Evolutionary conservation across 2,329 filamentous ascomycete genomes (phyloP), one percentile per base, ranked within the genome.

Genomic region (Aspergillus alliaceus): DNA sequence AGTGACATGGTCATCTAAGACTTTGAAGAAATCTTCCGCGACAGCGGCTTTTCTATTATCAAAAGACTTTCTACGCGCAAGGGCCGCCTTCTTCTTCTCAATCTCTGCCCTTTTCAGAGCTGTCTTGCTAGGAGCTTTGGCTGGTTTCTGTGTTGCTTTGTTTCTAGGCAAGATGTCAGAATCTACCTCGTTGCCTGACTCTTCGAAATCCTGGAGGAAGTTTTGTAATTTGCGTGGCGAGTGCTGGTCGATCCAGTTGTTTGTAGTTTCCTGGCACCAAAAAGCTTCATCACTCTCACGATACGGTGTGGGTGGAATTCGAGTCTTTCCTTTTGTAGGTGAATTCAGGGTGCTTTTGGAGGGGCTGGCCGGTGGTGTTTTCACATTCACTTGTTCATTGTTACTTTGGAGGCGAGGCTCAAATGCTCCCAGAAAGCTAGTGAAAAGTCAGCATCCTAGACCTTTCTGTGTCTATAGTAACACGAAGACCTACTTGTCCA

Each of bases 231-330:
- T 84, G 35, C 72, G 76, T 1, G 82, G 82, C 0, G 82, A 84
- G 65, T 82, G 77, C 35, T 79, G 74, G 44, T 84, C 82, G 56
- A 81, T 79, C 82, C 82, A 84, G 31, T 79, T 74, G 61, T 82
- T 82, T 56, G 82, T 77, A 22, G 75, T 66, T 27, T 80, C 77
- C 58, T 79, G 77, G 57, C 75, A 79, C 82, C 82, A 84, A 65
- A 85, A 84, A 1, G 75, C 79, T 62, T 84, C 82, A 25, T 79
- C 73, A 58, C 77, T 82, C 32, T 80, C 77, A 49, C 79, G 73
- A 54, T 80, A 73, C 1, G 81, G 81, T 6, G 80, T 80, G 6
- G 77, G 77, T 7, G 81, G 82, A 42, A 84, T 79, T 0, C 69
- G 66, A 20, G 68, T 59, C 49, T 67, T 73, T 20, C 70, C 66